phyloP scores from a whole-genome alignment of 139 green algal species.

The Deuterostichococcus epilithicus region DNA sequence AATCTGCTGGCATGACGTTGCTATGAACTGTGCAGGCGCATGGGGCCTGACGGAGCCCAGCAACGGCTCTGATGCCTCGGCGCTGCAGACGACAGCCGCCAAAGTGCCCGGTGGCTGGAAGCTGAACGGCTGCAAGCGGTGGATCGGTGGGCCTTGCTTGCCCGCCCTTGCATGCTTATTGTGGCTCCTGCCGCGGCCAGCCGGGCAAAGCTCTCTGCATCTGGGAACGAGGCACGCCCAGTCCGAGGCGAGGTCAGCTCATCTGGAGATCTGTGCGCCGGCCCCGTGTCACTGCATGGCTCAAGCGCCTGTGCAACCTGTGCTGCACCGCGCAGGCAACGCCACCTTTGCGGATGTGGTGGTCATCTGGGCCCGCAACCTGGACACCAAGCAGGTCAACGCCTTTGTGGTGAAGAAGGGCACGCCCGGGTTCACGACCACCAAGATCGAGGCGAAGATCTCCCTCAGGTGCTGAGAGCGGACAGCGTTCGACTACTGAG shows the following conservation, averaged over 20 bases:
- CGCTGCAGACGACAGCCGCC: slow-evolving; percentile 67
- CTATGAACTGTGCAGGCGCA: slow-evolving; percentile 51
- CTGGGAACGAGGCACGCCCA: too few species aligned
- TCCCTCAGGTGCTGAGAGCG: slow-evolving; percentile 58
- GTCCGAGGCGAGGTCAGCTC: too few species aligned
- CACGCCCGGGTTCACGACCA: slow-evolving; percentile 59
- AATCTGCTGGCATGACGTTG: too few species aligned
- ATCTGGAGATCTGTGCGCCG: too few species aligned
- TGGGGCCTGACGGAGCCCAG: slow-evolving; percentile 90
- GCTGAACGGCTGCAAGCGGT: slow-evolving; percentile 89
- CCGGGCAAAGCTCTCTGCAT: too few species aligned
- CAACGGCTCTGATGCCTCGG: slow-evolving; percentile 82
- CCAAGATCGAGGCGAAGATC: slow-evolving; percentile 95
- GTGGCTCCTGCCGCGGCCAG: too few species aligned
- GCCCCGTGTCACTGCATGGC: too few species aligned
- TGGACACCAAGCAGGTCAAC: slow-evolving; percentile 68
- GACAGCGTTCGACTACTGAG: too few species aligned
- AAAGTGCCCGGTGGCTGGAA: slow-evolving; percentile 79
- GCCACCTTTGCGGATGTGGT: slow-evolving; percentile 84
- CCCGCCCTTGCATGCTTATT: too few species aligned
- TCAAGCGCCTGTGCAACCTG: too few species aligned
- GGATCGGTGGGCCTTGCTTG: slow-evolving; percentile 74
- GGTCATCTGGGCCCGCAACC: slow-evolving; percentile 81
- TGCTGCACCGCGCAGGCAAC: slow-evolving; percentile 67
- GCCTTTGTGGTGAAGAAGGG: slow-evolving; percentile 91